Evolutionary conservation across 768 basidiomycete species (phyloP), one percentile per base, ranked within the genome.

Genomic region (Calocybe cyanea): DNA sequence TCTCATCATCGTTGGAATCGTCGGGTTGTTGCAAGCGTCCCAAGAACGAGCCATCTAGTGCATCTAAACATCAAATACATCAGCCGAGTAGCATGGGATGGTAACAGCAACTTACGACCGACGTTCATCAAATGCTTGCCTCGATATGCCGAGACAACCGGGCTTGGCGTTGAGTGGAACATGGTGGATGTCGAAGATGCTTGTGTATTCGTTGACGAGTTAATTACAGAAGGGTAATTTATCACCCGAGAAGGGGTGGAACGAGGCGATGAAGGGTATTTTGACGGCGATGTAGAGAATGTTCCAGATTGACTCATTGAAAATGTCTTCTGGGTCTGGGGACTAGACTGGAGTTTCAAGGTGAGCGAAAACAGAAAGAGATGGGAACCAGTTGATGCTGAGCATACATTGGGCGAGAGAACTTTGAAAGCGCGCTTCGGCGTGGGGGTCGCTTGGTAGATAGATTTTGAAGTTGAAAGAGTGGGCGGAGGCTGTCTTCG

Each of bases 261-360:
- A 18, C 66, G 42, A 1, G 71, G 73, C 7, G 69, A 75, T 20
- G 63, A 53, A 0, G 62, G 66, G 52, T 72, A 73, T 30, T 49
- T 53, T 18, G 50, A 53, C 20, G 49, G 46, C 15, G 58, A 54
- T 9, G 58, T 30, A 31, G 64, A 56, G 39, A 68, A 59, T 8
- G 69, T 65, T 15, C 64, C 55, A 2, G 67, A 63, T 1, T 67
- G 63, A 2, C 68, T 67, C 43, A 68, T 65, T 2, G 69, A 60
- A 46, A 76, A 76, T 0, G 73, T 62, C 51, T 67, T 72, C 55
- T 76, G 72, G 0, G 60, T 58, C 48, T 70, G 69, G 5, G 72
- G 70, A 35, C 67, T 71, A 20, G 68, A 61, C 71, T 73, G 45
- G 32, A 14, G n/a, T n/a, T 32, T n/a, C 9, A 20, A 19, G 30